Conservation (phyloP, 805 yeast species). For the Saturnispora galanensis region DNA sequence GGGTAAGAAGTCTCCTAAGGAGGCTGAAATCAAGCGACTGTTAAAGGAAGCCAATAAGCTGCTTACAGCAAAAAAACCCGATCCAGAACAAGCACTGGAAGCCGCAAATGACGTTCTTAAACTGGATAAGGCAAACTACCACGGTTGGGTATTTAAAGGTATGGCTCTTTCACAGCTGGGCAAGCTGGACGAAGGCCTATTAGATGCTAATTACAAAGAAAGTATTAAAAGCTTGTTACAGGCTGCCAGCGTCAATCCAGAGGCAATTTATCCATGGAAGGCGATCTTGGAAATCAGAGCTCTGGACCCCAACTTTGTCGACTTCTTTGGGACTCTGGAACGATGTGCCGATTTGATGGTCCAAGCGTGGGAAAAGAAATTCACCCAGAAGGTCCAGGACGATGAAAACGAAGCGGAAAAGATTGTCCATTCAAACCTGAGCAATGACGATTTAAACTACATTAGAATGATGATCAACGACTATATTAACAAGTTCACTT, state of each 20-base stretch:
- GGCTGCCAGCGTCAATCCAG: conserved; percentile 43
- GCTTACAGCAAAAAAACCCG: conserved; percentile 44
- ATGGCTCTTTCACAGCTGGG: conserved; percentile 41
- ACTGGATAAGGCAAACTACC: conserved; percentile 48
- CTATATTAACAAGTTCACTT: conserved; percentile 29
- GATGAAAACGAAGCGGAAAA: background rate
- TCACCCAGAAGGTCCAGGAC: background rate
- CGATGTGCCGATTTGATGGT: conserved; percentile 33
- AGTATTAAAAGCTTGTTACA: conserved; percentile 28
- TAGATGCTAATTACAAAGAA: background rate
- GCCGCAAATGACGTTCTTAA: conserved; percentile 45
- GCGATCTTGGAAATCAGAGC: conserved; percentile 51
- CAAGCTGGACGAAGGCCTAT: conserved; percentile 21
- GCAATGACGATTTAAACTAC: conserved; percentile 2
- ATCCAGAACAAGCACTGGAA: conserved; percentile 44
- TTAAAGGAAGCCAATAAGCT: conserved; percentile 44
- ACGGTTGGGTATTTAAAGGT: conserved; percentile 64
- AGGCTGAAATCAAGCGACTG: conserved; percentile 15
- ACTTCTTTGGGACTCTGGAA: conserved; percentile 40
- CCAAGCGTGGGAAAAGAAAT: background rate
- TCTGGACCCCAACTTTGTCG: conserved; percentile 28
- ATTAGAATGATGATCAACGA: conserved; percentile 26
- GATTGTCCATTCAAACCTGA: background rate
- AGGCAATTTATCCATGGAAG: conserved; percentile 65
- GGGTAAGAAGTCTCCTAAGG: conserved; percentile 3